Evolutionary conservation across 2,329 filamentous ascomycete genomes (phyloP), one percentile per base, ranked within the genome.

Genomic region (Diaporthe destruens): DNA sequence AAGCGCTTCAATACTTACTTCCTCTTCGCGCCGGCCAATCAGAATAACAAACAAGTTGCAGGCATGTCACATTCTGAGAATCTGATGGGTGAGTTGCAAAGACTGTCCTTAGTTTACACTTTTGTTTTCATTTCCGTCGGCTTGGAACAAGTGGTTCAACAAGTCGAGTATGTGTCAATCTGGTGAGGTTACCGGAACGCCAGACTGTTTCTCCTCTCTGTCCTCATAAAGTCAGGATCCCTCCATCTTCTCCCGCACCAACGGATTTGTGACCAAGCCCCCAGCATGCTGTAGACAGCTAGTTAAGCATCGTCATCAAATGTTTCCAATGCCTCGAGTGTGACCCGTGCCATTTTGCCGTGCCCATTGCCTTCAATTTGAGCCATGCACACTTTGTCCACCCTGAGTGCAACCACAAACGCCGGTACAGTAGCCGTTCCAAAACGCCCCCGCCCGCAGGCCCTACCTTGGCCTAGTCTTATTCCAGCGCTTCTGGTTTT

Each of bases 71-170:
- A 39, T 12, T 53, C n/a, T 29, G 47, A 29, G 32, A 32, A 29
- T 66, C 14, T 18, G 25, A 6, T 25, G 20, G 20, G 3, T 18
- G n/a, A 25, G 47, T 25, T 25, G 12, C 47, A 66, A 12, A 14
- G 61, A 11, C 34, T 51, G 14, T 66, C 23, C 20, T 66, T 18
- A 51, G 39, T 66, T 53, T 39, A 66, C 51, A 23, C 1, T 70
- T 61, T 61, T 61, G 20, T 39, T 51, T 61, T 59, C 36, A 34
- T 23, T 59, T 69, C 44, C 61, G 18, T 42, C 42, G 53, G 44
- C 55, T 70, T 61, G 55, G 67, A 61, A 70, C 67, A 32, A 42
- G n/a, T 23, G 16, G 67, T 59, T 53, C 67, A 23, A 70, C 68
- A 70, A 70, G 68, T 55, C 25, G 6, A 51, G 20, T 14, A 23